Conservation (phyloP, 306 rosid genomes). For the Amphicarpaea edgeworthii region DNA sequence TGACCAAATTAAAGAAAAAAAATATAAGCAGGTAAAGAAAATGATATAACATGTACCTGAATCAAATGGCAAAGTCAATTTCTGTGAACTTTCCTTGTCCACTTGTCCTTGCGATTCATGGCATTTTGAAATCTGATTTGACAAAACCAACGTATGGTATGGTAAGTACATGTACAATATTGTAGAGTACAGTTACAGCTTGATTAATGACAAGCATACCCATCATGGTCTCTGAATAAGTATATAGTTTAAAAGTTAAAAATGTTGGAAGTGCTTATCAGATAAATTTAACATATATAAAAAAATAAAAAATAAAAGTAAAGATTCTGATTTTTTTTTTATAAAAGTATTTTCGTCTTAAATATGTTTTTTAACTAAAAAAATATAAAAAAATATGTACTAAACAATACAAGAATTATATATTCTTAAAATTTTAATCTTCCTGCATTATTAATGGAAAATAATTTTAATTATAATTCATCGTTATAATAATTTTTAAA, state of each 20-base stretch:
- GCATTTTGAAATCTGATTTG: conserved; percentile 37
- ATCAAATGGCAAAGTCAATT: conserved; percentile 43
- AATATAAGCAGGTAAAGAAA: conserved; percentile 14
- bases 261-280: no score
- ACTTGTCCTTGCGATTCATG: conserved; percentile 34
- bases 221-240: conserved; percentile 17
- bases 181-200: conserved; percentile 57
- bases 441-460: no score
- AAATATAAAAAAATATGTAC: no score
- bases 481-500: no score
- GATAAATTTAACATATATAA: no score
- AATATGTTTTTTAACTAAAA: no score
- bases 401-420: conserved; percentile 4
- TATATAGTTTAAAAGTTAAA: no score
- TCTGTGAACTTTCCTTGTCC: conserved; percentile 19
- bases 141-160: conserved; percentile 44
- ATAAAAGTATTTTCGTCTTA: no score
- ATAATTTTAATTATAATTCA: no score
- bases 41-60: neutral
- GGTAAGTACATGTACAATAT: conserved; percentile 47
- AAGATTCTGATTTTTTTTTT: no score
- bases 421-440: no score
- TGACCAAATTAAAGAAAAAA: neutral
- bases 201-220: conserved; percentile 45
- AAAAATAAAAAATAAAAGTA: no score